Evolutionary conservation across 2,329 filamentous ascomycete genomes (phyloP).

Genomic region (Xylaria sp.): DNA sequence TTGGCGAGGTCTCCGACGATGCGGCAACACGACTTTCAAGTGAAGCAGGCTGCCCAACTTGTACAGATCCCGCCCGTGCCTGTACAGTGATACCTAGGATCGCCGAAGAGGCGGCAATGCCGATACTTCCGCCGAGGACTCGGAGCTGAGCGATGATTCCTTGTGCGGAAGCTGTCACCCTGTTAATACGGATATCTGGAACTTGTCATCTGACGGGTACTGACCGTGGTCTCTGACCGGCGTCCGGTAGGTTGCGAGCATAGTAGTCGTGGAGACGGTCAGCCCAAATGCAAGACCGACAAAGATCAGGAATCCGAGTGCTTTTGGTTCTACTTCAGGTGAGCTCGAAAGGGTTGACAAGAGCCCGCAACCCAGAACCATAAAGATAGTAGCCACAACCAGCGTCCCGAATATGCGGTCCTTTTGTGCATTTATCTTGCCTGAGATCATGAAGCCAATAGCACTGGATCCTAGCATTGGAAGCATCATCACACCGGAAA

Average conservation of each 20-base stretch:
- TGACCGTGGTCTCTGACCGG: slow-evolving; percentile 50
- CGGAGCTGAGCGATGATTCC: slow-evolving; percentile 55
- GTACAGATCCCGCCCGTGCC: slow-evolving; percentile 34
- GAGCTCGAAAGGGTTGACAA: slow-evolving; percentile 44
- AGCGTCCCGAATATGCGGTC: slow-evolving; percentile 50
- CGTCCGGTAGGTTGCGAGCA: slow-evolving; percentile 47
- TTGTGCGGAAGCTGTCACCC: slow-evolving; percentile 50
- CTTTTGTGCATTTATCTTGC: slow-evolving; percentile 45
- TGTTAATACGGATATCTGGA: slow-evolving; percentile 18
- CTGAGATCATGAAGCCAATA: slow-evolving; percentile 47
- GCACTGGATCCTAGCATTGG: slow-evolving; percentile 56
- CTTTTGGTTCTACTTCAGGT: slow-evolving; percentile 45
- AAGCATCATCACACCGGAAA: slow-evolving; percentile 54
- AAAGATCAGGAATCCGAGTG: slow-evolving; percentile 53
- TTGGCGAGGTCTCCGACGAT: slow-evolving; percentile 36
- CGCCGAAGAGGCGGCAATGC: slow-evolving; percentile 56
- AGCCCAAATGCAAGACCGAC: slow-evolving; percentile 58
- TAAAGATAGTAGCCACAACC: slow-evolving; percentile 44
- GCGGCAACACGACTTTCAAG: slow-evolving; percentile 18
- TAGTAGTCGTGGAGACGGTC: slow-evolving; percentile 50
- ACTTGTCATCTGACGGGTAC: slow-evolving; percentile 12
- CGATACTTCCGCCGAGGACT: slow-evolving; percentile 57
- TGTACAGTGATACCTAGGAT: slow-evolving; percentile 43
- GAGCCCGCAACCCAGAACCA: slow-evolving; percentile 51
- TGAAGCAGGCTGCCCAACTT: slow-evolving; percentile 33